A percentile compares a stretch with the other conserved stretches of the same genome.
phyloP scores from a whole-genome alignment of 2,329 filamentous ascomycete species.

The Seiridium cupressi region DNA sequence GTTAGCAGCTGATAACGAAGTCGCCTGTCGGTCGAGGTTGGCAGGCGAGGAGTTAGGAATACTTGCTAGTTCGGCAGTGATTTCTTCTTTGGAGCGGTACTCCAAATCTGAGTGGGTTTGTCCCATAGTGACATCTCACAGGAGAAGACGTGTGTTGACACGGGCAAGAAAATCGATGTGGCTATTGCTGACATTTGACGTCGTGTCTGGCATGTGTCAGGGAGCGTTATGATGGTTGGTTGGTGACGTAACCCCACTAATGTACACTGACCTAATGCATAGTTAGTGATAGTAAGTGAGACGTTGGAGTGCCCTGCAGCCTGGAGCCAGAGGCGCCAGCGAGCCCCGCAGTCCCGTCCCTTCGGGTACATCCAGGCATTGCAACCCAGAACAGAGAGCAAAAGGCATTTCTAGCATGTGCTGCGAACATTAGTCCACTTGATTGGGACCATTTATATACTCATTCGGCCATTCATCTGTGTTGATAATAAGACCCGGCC shows the following conservation, averaged over 20 bases:
- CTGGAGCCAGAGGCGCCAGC: too few species aligned
- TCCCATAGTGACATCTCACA: constrained; percentile 39
- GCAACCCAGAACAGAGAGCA: too few species aligned
- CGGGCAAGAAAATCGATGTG: neutral
- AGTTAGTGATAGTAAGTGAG: neutral
- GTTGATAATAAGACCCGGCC: too few species aligned
- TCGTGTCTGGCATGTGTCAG: neutral
- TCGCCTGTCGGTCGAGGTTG: neutral
- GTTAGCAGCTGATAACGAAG: neutral
- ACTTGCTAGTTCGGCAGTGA: constrained; percentile 50
- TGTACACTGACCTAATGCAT: neutral
- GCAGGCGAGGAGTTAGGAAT: neutral
- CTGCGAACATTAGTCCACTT: neutral
- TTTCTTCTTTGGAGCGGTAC: constrained; percentile 48
- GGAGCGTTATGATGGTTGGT: neutral
- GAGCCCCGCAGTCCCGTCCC: neutral
- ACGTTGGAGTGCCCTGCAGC: neutral
- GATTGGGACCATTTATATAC: too few species aligned
- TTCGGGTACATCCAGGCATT: neutral
- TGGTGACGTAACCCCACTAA: constrained; percentile 1
- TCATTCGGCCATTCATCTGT: too few species aligned
- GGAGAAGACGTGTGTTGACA: neutral
- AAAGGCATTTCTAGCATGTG: neutral
- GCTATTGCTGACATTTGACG: neutral
- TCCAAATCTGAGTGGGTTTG: constrained; percentile 48